Base-by-base conservation (phyloP, 768 basidiomycete species). In the Lactarius quietus region DNA sequence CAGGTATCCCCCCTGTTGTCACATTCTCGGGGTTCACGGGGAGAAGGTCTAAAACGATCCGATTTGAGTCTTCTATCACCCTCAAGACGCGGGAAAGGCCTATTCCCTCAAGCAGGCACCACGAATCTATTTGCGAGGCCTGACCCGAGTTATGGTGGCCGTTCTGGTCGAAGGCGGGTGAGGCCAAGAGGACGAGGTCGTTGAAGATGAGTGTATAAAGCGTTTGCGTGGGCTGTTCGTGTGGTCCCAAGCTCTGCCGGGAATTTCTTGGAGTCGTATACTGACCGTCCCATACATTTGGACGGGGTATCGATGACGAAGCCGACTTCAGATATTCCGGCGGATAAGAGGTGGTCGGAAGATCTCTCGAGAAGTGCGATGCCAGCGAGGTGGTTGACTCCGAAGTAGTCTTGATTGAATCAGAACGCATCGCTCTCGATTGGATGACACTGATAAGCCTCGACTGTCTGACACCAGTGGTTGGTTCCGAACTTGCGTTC, bases 131-230 rank as follows among this genome's bases (percentile, higher is more conserved):
- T 31, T 59, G 53, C 6, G 45, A 12, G 23, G 6, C 45, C 55
- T 31, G 72, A 66, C 12, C 45, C 66, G 66, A 74, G 72, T 73
- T 59, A 6, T 61, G 59, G n/a, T 51, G 63, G 20, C 63, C 23
- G 52, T 28, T 45, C 7, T 64, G 39, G 14, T 70, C 64, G 63
- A 67, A 1, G 65, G 39, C 66, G n/a, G 78, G 76, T 28, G 76
- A 76, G 20, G 84, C 82, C 33, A 92, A 73, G n/a, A 93, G 69
- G 56, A 90, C 72, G 36, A 93, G 63, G 73, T 94, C 91, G 20
- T 84, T 84, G 74, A 93, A 91, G 17, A 90, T 81, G 62, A 84
- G 78, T 9, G 62, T 57, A 39, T 70, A 69, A 18, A 72, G 55
- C 31, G 64, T 45, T 39, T 69, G 64, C 12, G 57, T 57, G 17